Conservation (phyloP, 2,329 filamentous ascomycete genomes). For the Trichoderma sp. region DNA sequence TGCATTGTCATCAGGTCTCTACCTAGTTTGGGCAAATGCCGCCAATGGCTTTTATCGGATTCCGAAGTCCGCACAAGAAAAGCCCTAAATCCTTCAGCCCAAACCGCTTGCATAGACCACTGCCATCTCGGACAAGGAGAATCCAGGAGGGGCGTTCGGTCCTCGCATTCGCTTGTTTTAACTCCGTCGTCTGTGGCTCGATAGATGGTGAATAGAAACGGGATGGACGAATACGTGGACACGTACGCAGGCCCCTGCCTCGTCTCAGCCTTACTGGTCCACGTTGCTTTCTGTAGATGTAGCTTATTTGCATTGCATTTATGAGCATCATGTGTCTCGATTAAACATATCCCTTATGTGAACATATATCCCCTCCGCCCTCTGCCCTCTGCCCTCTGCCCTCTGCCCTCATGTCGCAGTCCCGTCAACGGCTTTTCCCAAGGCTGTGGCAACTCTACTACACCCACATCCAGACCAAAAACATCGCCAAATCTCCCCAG, state of each 20-base stretch:
- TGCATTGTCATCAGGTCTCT: too few relatives aligned
- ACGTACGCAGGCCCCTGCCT: neutral
- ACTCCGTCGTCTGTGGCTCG: neutral
- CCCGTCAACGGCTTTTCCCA: conserved; percentile 23
- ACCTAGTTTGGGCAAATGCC: neutral
- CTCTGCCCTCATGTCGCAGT: conserved; percentile 30
- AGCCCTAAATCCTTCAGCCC: neutral
- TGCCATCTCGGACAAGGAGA: neutral
- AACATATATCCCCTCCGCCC: neutral
- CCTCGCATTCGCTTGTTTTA: neutral
- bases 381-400: too few relatives aligned
- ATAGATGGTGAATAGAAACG: neutral
- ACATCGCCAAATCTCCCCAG: neutral
- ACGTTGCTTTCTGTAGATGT: neutral
- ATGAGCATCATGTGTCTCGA: neutral
- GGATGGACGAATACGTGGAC: neutral
- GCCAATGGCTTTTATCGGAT: neutral
- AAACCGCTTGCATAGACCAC: neutral
- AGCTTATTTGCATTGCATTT: neutral
- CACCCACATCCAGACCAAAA: neutral
- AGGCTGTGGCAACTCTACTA: conserved; percentile 8
- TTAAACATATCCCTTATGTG: neutral
- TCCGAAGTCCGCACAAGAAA: neutral
- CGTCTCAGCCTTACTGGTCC: neutral
- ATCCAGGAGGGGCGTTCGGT: neutral